Conservation (phyloP, 768 basidiomycete species). For the Sarcodon aspratus region DNA sequence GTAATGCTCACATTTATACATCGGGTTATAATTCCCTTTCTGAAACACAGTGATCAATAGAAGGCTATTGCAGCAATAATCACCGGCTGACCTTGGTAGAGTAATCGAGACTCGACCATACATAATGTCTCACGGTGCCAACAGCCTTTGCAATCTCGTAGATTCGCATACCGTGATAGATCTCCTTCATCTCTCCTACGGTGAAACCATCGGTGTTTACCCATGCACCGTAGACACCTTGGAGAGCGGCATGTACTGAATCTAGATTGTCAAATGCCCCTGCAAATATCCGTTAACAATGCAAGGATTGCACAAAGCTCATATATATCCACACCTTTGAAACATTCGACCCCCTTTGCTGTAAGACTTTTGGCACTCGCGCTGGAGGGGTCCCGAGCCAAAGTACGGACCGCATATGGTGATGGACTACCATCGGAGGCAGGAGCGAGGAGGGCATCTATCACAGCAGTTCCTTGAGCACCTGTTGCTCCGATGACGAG, state of each 20-base stretch:
- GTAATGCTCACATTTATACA: constrained; percentile 26
- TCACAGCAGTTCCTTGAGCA: constrained; percentile 29
- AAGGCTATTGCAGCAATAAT: constrained; percentile 9
- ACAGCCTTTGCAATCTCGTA: constrained; percentile 27
- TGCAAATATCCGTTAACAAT: constrained; percentile 1
- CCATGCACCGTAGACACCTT: constrained; percentile 27
- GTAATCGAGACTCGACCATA: constrained; percentile 33
- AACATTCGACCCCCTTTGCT: constrained; percentile 22
- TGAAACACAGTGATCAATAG: constrained; percentile 1
- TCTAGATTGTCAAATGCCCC: constrained; percentile 23
- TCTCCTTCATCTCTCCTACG: constrained; percentile 28
- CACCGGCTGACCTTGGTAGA: constrained; percentile 22
- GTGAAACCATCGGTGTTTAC: constrained; percentile 26
- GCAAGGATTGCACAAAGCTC: not conserved
- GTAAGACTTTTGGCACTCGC: constrained; percentile 21
- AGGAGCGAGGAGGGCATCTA: constrained; percentile 23
- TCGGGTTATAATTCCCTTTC: constrained; percentile 12
- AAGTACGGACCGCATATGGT: constrained; percentile 27
- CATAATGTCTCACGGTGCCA: constrained; percentile 23
- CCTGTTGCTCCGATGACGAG: constrained; percentile 34
- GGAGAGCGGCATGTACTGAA: constrained; percentile 18
- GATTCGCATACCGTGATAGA: constrained; percentile 27
- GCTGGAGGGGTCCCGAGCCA: constrained; percentile 23
- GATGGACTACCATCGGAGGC: constrained; percentile 23
- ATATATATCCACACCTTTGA: constrained; percentile 17